Conservation (phyloP, 495 filamentous ascomycete species). For the Penicillium pancosmium region DNA sequence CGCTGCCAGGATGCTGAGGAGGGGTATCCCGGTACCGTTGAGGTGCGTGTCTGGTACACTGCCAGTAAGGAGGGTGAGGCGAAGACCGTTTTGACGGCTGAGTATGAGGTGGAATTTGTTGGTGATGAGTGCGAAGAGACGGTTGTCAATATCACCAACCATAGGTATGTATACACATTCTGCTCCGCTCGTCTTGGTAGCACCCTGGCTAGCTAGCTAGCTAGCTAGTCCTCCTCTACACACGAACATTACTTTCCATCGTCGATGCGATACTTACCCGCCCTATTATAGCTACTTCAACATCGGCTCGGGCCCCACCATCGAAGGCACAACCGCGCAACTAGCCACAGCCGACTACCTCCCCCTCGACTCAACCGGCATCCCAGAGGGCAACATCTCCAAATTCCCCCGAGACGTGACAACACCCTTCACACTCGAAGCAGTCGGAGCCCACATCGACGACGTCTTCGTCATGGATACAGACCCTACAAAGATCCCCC, state of each 20-base stretch:
- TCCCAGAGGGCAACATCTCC: slow-evolving; percentile 55
- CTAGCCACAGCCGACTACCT: slow-evolving; percentile 74
- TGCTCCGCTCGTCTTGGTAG: not conserved
- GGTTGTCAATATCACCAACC: slow-evolving; percentile 88
- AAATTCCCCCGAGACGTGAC: slow-evolving; percentile 58
- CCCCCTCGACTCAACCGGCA: slow-evolving; percentile 68
- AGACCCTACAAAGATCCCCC: slow-evolving; percentile 60
- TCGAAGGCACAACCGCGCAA: slow-evolving; percentile 74
- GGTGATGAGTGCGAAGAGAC: slow-evolving; percentile 81
- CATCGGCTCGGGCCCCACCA: slow-evolving; percentile 64
- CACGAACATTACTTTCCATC: too few relatives aligned
- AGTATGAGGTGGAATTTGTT: slow-evolving; percentile 86
- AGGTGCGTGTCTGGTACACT: slow-evolving; percentile 77
- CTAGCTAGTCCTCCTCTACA: not conserved
- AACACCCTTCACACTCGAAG: slow-evolving; percentile 66
- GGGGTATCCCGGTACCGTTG: slow-evolving; percentile 82
- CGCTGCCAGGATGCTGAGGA: slow-evolving; percentile 77
- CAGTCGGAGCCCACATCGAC: slow-evolving; percentile 71
- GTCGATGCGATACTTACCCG: too few relatives aligned
- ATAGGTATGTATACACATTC: slow-evolving; percentile 64
- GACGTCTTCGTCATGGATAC: slow-evolving; percentile 84
- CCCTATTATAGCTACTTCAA: slow-evolving; percentile 79
- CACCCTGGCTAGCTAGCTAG: not conserved
- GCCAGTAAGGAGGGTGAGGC: slow-evolving; percentile 62
- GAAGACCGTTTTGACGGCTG: slow-evolving; percentile 72